Percentiles rank a stretch among this genome's conserved stretches.
phyloP scores from a whole-genome alignment of 2,329 filamentous ascomycete species.

The Acrodontium crateriforme region DNA sequence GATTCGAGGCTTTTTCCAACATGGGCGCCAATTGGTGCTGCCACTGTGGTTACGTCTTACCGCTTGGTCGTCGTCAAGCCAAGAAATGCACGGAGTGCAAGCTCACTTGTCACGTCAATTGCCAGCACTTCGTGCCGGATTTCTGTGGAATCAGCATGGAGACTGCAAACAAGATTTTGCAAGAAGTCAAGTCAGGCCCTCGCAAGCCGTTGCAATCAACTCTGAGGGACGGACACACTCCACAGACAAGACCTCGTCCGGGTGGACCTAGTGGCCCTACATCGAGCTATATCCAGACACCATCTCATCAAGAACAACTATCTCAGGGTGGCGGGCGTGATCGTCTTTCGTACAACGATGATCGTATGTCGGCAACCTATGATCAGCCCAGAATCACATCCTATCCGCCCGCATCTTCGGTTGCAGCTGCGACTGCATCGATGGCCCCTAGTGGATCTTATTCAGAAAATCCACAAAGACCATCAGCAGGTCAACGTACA shows the following conservation, averaged over 20 bases:
- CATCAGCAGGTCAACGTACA: conserved; percentile 34
- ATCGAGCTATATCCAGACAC: conserved; percentile 22
- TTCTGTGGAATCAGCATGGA: conserved; percentile 99
- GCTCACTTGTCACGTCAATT: conserved; percentile 80
- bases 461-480: conserved; percentile 34
- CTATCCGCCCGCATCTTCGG: too few relatives aligned
- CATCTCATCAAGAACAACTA: conserved; percentile 25
- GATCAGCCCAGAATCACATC: conserved; percentile 25
- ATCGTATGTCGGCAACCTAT: conserved; percentile 24
- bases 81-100: conserved; percentile 90
- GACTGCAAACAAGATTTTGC: conserved; percentile 82
- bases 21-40: conserved; percentile 99
- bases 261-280: too few relatives aligned
- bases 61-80: conserved; percentile 88
- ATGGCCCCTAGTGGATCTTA: conserved; percentile 25
- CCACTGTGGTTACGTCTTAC: conserved; percentile 91
- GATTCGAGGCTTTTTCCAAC: conserved; percentile 92
- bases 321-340: conserved; percentile 16
- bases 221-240: too few relatives aligned
- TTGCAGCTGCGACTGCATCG: conserved; percentile 36
- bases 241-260: too few relatives aligned
- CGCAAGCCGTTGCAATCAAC: too few relatives aligned
- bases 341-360: conserved; percentile 36
- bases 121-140: conserved; percentile 89
- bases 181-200: conserved; percentile 73